These are phyloP conservation scores for Lyophyllum semitale DNA, from an alignment of 768 basidiomycete species.

Conservation along the genomic window DNA sequence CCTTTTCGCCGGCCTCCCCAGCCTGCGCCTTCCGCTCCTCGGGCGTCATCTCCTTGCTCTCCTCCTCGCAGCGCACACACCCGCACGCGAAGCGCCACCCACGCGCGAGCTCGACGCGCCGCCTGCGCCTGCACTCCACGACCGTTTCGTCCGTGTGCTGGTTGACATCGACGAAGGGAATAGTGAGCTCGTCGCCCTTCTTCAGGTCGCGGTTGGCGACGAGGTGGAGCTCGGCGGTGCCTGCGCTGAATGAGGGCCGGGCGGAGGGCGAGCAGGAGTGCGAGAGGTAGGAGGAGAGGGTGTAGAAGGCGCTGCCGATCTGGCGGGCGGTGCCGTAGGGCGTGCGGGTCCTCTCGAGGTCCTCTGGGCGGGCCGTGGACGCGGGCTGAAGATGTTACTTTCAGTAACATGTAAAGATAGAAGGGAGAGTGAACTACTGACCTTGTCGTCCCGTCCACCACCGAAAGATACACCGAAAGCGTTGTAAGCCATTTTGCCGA, in stretches of 20 bases:
- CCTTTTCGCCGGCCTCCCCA: slow-evolving; percentile 37
- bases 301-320: slow-evolving; percentile 75
- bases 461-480: slow-evolving; percentile 70
- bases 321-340: slow-evolving; percentile 76
- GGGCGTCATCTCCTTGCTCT: slow-evolving; percentile 41
- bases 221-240: slow-evolving; percentile 71
- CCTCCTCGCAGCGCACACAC: slow-evolving; percentile 65
- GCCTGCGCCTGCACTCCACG: slow-evolving; percentile 58
- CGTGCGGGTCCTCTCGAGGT: slow-evolving; percentile 74
- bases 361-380: slow-evolving; percentile 60
- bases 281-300: slow-evolving; percentile 72
- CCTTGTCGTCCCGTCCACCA: slow-evolving; percentile 72
- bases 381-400: slow-evolving; percentile 42
- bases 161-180: slow-evolving; percentile 74
- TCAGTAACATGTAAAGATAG: not conserved
- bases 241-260: slow-evolving; percentile 62
- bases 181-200: slow-evolving; percentile 73
- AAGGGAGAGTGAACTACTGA: slow-evolving; percentile 27
- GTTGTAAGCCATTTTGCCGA: slow-evolving; percentile 78
- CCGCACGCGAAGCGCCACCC: slow-evolving; percentile 84
- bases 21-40: slow-evolving; percentile 31
- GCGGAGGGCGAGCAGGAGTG: slow-evolving; percentile 78
- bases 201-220: slow-evolving; percentile 67
- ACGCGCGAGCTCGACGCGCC: slow-evolving; percentile 73
- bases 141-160: slow-evolving; percentile 54